These are phyloP conservation scores for Phlebiopsis gigantea DNA, from an alignment of 768 basidiomycete genomes.

Conservation along the genomic window DNA sequence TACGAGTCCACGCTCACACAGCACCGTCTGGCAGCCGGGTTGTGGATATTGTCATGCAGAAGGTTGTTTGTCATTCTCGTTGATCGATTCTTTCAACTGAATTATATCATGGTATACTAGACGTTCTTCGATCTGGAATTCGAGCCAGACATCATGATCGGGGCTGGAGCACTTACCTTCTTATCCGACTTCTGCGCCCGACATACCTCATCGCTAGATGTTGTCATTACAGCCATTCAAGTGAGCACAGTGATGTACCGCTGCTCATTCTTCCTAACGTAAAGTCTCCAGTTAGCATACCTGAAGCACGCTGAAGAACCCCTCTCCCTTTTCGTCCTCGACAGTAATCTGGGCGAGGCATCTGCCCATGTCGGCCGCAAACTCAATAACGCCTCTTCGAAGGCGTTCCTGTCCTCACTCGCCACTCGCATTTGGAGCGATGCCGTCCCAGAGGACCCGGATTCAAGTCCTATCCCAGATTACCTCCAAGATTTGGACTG, in stretches of 20 bases:
- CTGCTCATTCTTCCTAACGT: neutral
- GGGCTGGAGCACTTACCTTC: constrained; percentile 50
- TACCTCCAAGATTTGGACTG: constrained; percentile 18
- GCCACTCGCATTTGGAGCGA: constrained; percentile 27
- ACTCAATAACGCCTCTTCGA: constrained; percentile 17
- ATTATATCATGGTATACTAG: too few species aligned
- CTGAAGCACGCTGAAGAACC: constrained; percentile 71
- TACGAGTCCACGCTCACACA: constrained; percentile 48
- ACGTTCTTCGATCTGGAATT: constrained; percentile 63
- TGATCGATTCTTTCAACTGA: neutral
- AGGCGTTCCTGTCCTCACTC: constrained; percentile 33
- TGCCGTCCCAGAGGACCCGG: neutral
- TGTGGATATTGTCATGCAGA: constrained; percentile 48
- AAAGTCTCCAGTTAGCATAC: constrained; percentile 44
- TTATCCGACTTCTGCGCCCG: constrained; percentile 53
- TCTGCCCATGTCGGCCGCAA: neutral
- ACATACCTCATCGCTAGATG: constrained; percentile 53
- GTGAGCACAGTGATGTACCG: constrained; percentile 34
- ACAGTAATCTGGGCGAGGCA: constrained; percentile 18
- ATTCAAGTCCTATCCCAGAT: constrained; percentile 4
- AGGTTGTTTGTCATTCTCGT: too few species aligned
- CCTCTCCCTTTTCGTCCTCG: constrained; percentile 37
- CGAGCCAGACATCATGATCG: constrained; percentile 55
- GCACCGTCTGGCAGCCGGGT: constrained; percentile 44
- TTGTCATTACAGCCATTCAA: constrained; percentile 54